A percentile compares a stretch with the other conserved stretches of the same genome.
These are phyloP conservation scores for Gamarada debralockiae DNA, from an alignment of 495 filamentous ascomycete genomes.

Conservation along the genomic window DNA sequence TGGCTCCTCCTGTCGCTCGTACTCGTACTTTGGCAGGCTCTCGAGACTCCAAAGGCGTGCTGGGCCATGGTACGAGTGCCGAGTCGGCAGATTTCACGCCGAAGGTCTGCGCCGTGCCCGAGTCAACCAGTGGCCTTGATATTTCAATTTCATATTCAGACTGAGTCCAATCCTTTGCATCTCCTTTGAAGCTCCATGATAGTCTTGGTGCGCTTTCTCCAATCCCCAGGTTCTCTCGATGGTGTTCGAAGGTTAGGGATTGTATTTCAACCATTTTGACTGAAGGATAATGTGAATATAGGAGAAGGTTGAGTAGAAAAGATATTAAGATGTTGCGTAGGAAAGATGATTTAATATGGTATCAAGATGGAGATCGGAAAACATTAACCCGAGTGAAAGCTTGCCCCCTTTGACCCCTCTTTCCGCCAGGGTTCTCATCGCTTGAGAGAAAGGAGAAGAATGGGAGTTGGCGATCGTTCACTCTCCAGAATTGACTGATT, in stretches of 20 bases:
- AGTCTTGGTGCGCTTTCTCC: constrained; percentile 16
- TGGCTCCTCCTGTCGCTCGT: constrained; percentile 16
- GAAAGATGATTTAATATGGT: too few relatives aligned
- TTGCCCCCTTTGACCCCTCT: too few relatives aligned
- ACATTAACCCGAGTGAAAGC: too few relatives aligned
- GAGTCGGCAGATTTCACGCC: constrained; percentile 25
- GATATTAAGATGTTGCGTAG: neutral
- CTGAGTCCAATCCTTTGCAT: constrained; percentile 30
- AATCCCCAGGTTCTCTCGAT: constrained; percentile 17
- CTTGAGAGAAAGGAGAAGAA: too few relatives aligned
- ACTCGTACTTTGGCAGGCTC: constrained; percentile 39
- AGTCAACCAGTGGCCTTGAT: neutral
- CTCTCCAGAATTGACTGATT: too few relatives aligned
- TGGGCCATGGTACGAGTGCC: constrained; percentile 48
- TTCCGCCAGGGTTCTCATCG: too few relatives aligned
- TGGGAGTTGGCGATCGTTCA: too few relatives aligned
- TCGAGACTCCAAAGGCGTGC: constrained; percentile 35
- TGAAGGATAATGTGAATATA: neutral
- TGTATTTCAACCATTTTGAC: constrained; percentile 7
- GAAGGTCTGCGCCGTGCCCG: neutral
- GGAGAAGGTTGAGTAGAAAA: neutral
- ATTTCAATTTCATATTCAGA: constrained; percentile 36
- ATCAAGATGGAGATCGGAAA: too few relatives aligned
- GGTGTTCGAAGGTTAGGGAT: constrained; percentile 16
- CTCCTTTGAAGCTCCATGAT: constrained; percentile 15